Percentiles rank a stretch among this genome's conserved stretches.
These are phyloP conservation scores for Yamadazyma blattariae DNA, from an alignment of 1,139 yeast species.

Conservation along the genomic window DNA sequence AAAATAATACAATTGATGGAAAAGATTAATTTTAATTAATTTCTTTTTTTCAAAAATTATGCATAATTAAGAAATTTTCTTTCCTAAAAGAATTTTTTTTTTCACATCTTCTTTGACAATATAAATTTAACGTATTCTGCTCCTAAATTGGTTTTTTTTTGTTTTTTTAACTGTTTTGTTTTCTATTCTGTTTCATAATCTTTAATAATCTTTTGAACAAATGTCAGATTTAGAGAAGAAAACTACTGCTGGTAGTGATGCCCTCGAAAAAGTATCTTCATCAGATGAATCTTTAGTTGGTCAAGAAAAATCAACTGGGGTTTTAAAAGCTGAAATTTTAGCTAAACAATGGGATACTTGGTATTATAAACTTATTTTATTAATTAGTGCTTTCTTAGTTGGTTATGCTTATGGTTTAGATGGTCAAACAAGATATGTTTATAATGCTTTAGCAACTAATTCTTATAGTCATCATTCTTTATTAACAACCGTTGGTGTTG, in stretches of 20 bases:
- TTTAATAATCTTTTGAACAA: no score
- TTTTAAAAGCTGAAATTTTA: conserved; percentile 31
- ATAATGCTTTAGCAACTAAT: conserved; percentile 47
- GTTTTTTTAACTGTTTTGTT: no score
- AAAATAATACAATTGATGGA: conserved; percentile 1
- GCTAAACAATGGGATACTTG: conserved; percentile 25
- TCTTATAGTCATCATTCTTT: conserved; percentile 59
- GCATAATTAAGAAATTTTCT: no score
- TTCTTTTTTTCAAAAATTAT: conserved; percentile 1
- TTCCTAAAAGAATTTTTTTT: no score
- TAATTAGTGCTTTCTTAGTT: conserved; percentile 23
- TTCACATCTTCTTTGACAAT: no score
- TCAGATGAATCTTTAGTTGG: conserved; percentile 8
- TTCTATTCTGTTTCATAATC: no score
- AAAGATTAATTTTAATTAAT: conserved; percentile 1
- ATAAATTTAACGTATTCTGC: no score
- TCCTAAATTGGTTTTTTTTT: no score
- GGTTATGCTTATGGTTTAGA: conserved; percentile 29
- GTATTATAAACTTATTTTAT: conserved; percentile 17
- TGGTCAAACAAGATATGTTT: conserved; percentile 17
- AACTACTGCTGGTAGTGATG: conserved; percentile 1
- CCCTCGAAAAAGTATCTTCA: conserved; percentile 4
- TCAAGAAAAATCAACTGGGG: conserved; percentile 25
- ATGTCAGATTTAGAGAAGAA: conserved; percentile 6
- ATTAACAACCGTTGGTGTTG: conserved; percentile 60